Conservation (phyloP, 768 basidiomycete genomes). For the Panus rudis region DNA sequence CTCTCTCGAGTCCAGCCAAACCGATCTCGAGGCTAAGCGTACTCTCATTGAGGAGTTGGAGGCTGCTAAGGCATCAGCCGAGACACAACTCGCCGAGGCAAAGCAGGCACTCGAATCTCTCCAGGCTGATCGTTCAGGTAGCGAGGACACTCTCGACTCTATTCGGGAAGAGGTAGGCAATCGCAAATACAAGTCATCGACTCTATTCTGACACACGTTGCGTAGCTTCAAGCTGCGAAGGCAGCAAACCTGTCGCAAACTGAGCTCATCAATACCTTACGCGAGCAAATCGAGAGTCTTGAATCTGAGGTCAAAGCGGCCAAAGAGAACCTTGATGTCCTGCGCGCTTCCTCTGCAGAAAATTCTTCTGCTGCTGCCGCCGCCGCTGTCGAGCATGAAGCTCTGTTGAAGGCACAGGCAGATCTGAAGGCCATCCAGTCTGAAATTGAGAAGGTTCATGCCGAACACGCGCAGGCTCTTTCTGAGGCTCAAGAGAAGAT, state of each 20-base stretch:
- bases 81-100: constrained; percentile 39
- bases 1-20: constrained; percentile 39
- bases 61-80: constrained; percentile 39
- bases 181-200: too few relatives aligned
- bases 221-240: constrained; percentile 48
- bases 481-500: constrained; percentile 41
- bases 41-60: constrained; percentile 40
- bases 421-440: constrained; percentile 49
- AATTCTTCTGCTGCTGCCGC: constrained; percentile 39
- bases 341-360: constrained; percentile 40
- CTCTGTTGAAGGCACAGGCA: constrained; percentile 54
- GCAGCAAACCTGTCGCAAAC: constrained; percentile 33
- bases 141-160: constrained; percentile 31
- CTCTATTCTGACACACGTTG: not conserved
- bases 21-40: constrained; percentile 43
- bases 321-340: constrained; percentile 44
- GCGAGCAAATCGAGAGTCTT: constrained; percentile 42
- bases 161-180: constrained; percentile 47
- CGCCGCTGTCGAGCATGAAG: constrained; percentile 56
- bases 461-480: constrained; percentile 41
- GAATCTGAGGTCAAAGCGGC: constrained; percentile 43
- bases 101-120: constrained; percentile 34
- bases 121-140: constrained; percentile 18
- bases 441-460: constrained; percentile 46
- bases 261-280: constrained; percentile 40